These are phyloP conservation scores for Atkinsonella texensis DNA, from an alignment of 2,329 filamentous ascomycete species.

Conservation along the genomic window DNA sequence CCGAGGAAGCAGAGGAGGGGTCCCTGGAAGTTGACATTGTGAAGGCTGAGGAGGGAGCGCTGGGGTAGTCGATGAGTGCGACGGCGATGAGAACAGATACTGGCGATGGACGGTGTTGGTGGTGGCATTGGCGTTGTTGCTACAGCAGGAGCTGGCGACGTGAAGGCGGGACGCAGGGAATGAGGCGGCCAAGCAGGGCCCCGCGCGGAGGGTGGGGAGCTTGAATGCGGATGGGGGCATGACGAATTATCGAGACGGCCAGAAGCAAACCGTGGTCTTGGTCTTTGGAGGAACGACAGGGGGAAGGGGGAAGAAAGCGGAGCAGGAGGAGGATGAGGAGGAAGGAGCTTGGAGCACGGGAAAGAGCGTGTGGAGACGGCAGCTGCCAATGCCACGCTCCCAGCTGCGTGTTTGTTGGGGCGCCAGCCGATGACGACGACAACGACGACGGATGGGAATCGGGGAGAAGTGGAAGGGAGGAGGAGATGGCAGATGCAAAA, in stretches of 20 bases:
- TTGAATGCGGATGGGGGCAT: slow-evolving; percentile 1
- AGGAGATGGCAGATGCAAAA: too few relatives aligned
- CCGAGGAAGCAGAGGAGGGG: background rate
- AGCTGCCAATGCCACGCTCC: too few relatives aligned
- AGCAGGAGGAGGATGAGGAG: background rate
- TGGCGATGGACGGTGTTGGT: background rate
- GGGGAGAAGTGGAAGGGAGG: too few relatives aligned
- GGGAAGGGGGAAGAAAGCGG: background rate
- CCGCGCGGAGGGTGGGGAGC: slow-evolving; percentile 2
- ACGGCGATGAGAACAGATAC: background rate
- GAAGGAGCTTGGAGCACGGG: too few relatives aligned
- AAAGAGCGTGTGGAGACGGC: background rate
- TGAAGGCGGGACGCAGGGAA: background rate
- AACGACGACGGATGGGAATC: too few relatives aligned
- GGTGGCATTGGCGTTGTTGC: background rate
- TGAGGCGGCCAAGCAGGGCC: background rate
- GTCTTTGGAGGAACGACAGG: background rate
- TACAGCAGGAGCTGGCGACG: slow-evolving; percentile 5
- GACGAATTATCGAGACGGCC: background rate
- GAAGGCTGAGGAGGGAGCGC: background rate
- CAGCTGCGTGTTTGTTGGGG: too few relatives aligned
- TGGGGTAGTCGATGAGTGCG: background rate
- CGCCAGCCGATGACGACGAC: too few relatives aligned
- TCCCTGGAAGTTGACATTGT: slow-evolving; percentile 2
- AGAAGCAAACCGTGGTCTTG: background rate